A percentile compares a stretch with the other conserved stretches of the same genome.
phyloP scores from a whole-genome alignment of 495 filamentous ascomycete species.

The Aspergillus mulundensis region DNA sequence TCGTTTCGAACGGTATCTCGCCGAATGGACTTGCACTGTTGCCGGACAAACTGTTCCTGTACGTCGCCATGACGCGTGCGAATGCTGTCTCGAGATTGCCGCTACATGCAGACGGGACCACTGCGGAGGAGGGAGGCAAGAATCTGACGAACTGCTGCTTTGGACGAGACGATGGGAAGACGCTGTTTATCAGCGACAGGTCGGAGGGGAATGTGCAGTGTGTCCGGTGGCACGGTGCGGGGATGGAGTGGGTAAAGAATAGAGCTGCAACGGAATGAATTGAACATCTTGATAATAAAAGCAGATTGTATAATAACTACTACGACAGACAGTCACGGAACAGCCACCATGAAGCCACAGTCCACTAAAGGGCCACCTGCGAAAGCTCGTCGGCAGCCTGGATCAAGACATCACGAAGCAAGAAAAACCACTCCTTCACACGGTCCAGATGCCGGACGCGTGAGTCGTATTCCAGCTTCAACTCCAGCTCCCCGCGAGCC shows the following conservation, averaged over 20 bases:
- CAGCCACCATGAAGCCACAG: too few species aligned
- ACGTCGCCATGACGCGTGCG: slow-evolving; percentile 30
- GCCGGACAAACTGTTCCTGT: slow-evolving; percentile 22
- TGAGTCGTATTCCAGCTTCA: too few species aligned
- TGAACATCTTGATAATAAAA: too few species aligned
- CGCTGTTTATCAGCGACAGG: slow-evolving; percentile 27
- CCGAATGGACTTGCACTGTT: slow-evolving; percentile 27
- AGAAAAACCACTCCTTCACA: too few species aligned
- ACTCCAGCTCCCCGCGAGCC: too few species aligned
- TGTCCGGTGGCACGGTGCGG: slow-evolving; percentile 21
- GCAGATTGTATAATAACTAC: too few species aligned
- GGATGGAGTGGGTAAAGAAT: neutral
- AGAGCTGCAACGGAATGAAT: neutral
- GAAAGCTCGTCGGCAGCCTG: too few species aligned
- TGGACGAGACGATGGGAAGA: slow-evolving; percentile 21
- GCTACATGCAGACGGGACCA: slow-evolving; percentile 25
- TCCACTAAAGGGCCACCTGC: too few species aligned
- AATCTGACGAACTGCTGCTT: slow-evolving; percentile 28
- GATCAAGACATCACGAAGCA: too few species aligned
- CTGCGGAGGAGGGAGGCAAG: slow-evolving; percentile 21
- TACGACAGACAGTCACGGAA: too few species aligned
- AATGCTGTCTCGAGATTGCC: slow-evolving; percentile 27
- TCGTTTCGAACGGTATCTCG: slow-evolving; percentile 24
- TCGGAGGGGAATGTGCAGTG: slow-evolving; percentile 20
- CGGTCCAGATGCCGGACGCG: too few species aligned